Percentiles rank a stretch among this genome's conserved stretches.
phyloP scores from a whole-genome alignment of 2,329 filamentous ascomycete genomes.

The Chlorencoelia australis region DNA sequence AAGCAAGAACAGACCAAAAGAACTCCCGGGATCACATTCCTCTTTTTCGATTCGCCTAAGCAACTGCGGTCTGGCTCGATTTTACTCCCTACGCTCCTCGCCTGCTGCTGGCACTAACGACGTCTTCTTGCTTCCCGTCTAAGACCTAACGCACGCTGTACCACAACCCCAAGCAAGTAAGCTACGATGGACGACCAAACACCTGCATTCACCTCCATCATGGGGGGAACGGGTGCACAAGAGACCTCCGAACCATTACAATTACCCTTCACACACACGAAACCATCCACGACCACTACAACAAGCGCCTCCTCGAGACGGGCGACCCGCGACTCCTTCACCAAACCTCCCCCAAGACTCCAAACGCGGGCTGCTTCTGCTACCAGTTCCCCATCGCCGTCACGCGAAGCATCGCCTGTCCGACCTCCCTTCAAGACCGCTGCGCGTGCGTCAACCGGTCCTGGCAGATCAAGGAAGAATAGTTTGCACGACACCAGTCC shows the following conservation, averaged over 20 bases:
- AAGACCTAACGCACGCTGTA: slow-evolving; percentile 5
- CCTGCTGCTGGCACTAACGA: too few relatives aligned
- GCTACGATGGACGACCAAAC: slow-evolving; percentile 5
- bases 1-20: neutral
- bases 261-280: slow-evolving; percentile 3
- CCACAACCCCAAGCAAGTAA: slow-evolving; percentile 3
- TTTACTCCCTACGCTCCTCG: too few relatives aligned
- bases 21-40: slow-evolving; percentile 1
- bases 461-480: slow-evolving; percentile 51
- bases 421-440: slow-evolving; percentile 22
- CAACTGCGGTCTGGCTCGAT: too few relatives aligned
- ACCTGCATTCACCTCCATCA: neutral
- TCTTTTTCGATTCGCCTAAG: too few relatives aligned
- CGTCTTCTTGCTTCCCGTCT: too few relatives aligned
- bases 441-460: slow-evolving; percentile 22
- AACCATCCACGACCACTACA: neutral
- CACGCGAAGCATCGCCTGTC: slow-evolving; percentile 38
- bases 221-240: too few relatives aligned
- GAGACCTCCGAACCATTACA: neutral
- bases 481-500: slow-evolving; percentile 56
- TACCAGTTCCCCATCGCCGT: slow-evolving; percentile 35
- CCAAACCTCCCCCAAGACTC: slow-evolving; percentile 19
- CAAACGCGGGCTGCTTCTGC: slow-evolving; percentile 27
- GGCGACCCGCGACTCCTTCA: slow-evolving; percentile 18
- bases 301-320: slow-evolving; percentile 7